Evolutionary conservation across 1,284 basidiomycete genomes (phyloP).

Genomic region (Mycosarcoma mackinlayi): DNA sequence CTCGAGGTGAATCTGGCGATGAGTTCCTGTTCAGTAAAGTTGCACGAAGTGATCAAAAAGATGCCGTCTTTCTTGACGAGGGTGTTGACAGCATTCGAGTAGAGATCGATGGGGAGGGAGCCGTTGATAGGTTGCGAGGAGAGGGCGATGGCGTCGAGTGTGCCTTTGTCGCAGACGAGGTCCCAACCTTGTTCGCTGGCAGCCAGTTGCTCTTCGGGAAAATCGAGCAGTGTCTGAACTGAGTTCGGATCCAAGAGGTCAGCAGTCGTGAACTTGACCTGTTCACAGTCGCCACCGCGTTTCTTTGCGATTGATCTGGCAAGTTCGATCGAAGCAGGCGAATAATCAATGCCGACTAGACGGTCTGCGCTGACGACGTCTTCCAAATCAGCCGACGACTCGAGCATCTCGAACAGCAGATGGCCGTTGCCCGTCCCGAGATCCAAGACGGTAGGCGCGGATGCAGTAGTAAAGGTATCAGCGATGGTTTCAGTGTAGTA

Average conservation of each 20-base stretch:
- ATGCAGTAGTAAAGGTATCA: background rate
- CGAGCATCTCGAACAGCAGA: constrained; percentile 77
- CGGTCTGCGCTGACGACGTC: constrained; percentile 74
- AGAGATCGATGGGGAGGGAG: constrained; percentile 73
- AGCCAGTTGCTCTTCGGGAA: constrained; percentile 5
- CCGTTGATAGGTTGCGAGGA: constrained; percentile 75
- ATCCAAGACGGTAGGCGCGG: constrained; percentile 50
- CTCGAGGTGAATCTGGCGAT: constrained; percentile 72
- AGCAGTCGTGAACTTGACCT: constrained; percentile 60
- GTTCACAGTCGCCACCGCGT: constrained; percentile 50
- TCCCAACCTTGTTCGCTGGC: constrained; percentile 55
- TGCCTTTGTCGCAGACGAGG: constrained; percentile 69
- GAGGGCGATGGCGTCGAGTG: constrained; percentile 84
- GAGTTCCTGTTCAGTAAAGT: constrained; percentile 87
- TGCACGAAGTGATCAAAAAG: constrained; percentile 86
- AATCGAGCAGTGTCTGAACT: constrained; percentile 9
- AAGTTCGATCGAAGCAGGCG: constrained; percentile 75
- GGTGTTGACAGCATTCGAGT: constrained; percentile 75
- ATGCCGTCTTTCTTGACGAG: constrained; percentile 74
- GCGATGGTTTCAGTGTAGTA: constrained; percentile 29
- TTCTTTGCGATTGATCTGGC: constrained; percentile 54
- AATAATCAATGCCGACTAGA: constrained; percentile 85
- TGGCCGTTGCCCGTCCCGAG: constrained; percentile 88
- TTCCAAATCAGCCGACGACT: constrained; percentile 68
- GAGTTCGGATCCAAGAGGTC: constrained; percentile 62